Percentiles rank a stretch among this genome's conserved stretches.
Conservation (phyloP, 164 flowering plant species). For the Stephania yunnanensis region DNA sequence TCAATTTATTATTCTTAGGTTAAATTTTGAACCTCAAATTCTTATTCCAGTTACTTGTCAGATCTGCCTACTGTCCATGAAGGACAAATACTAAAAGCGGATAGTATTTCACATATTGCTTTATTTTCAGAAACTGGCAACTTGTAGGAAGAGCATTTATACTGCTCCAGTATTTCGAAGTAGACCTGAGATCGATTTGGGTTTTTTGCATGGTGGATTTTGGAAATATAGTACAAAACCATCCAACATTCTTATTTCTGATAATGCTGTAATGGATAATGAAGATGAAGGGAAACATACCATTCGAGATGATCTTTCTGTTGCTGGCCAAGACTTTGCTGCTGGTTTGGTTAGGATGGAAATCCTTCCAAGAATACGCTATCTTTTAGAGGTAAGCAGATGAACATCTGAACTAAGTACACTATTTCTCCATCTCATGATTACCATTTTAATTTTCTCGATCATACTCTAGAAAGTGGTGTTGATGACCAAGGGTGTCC, state of each 20-base stretch:
- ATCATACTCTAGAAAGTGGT: background rate
- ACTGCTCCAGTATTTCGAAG: slow-evolving; percentile 91
- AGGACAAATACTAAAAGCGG: background rate
- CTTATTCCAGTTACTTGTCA: slow-evolving; percentile 4
- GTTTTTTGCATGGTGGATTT: slow-evolving; percentile 85
- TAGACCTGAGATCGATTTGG: slow-evolving; percentile 62
- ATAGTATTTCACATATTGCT: background rate
- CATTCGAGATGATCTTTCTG: slow-evolving; percentile 70
- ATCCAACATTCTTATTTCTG: slow-evolving; percentile 51
- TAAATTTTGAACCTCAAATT: background rate
- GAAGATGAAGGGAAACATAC: slow-evolving; percentile 56
- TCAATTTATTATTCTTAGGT: background rate
- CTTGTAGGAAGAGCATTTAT: slow-evolving; percentile 30
- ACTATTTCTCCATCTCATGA: too few species aligned
- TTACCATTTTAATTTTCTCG: background rate
- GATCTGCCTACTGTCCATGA: background rate
- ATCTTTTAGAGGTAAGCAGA: slow-evolving; percentile 66
- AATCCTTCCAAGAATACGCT: slow-evolving; percentile 61
- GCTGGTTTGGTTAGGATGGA: slow-evolving; percentile 95
- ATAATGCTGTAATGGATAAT: slow-evolving; percentile 30
- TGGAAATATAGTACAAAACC: slow-evolving; percentile 95
- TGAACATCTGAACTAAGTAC: background rate
- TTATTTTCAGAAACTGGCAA: slow-evolving; percentile 41
- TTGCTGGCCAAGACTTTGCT: slow-evolving; percentile 88
- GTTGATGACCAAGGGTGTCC: too few species aligned